A percentile compares a stretch with the other conserved stretches of the same genome.
phyloP scores from a whole-genome alignment of 805 yeast species.

The Brettanomyces anomalus region DNA sequence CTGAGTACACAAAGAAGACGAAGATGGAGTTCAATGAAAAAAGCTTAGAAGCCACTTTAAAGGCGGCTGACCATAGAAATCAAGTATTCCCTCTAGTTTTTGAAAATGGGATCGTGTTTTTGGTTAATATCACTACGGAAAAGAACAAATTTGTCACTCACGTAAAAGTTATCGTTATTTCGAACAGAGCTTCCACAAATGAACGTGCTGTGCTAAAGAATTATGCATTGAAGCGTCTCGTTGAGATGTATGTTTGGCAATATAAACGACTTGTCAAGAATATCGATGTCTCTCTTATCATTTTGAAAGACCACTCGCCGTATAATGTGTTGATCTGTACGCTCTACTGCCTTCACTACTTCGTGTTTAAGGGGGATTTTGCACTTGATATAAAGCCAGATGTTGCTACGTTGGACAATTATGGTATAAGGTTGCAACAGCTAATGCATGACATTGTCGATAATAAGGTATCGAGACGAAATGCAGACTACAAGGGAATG shows the following conservation, averaged over 20 bases:
- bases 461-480: conserved; percentile 7
- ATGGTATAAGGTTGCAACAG: conserved; percentile 19
- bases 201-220: conserved; percentile 21
- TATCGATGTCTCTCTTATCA: conserved; percentile 15
- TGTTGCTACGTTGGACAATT: conserved; percentile 16
- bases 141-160: conserved; percentile 8
- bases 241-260: conserved; percentile 25
- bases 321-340: conserved; percentile 21
- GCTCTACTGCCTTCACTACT: conserved; percentile 21
- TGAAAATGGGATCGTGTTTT: conserved; percentile 21
- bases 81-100: conserved; percentile 25
- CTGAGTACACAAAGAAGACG: conserved; percentile 18
- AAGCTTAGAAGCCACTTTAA: conserved; percentile 18
- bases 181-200: conserved; percentile 15
- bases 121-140: conserved; percentile 16
- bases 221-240: conserved; percentile 19
- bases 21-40: conserved; percentile 24
- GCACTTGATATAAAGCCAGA: conserved; percentile 14
- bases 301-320: conserved; percentile 11
- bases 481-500: conserved; percentile 4
- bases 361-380: conserved; percentile 15
- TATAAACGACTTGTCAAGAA: conserved; percentile 17
- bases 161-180: conserved; percentile 20
- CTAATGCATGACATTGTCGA: conserved; percentile 20
- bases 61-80: conserved; percentile 17